phyloP scores from a whole-genome alignment of 805 yeast species.

The Nakazawaea ambrosiae region DNA sequence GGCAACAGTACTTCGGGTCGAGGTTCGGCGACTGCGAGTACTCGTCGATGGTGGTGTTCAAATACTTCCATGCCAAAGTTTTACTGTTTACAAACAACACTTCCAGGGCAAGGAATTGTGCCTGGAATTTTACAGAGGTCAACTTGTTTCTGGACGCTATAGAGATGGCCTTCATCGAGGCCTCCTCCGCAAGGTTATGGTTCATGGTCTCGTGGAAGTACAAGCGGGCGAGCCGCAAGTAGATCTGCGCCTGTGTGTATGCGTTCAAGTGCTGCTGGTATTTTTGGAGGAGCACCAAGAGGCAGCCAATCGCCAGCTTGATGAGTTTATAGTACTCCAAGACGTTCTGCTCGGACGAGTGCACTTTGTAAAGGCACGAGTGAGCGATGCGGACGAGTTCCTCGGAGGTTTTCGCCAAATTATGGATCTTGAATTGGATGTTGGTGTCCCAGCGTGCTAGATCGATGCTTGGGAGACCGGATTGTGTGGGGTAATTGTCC shows the following conservation, averaged over 20 bases:
- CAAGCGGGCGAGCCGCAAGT: constrained; percentile 29
- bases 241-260: constrained; percentile 24
- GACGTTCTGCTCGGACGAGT: constrained; percentile 16
- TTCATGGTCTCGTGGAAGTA: constrained; percentile 35
- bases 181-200: constrained; percentile 32
- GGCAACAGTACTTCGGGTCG: constrained; percentile 13
- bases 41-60: constrained; percentile 20
- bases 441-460: no score
- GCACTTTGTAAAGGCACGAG: no score
- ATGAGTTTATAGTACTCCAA: constrained; percentile 24
- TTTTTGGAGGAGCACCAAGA: constrained; percentile 24
- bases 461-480: no score
- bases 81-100: constrained; percentile 25
- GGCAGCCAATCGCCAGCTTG: constrained; percentile 29
- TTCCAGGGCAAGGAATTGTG: constrained; percentile 30
- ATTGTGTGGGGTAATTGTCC: no score
- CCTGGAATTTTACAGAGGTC: constrained; percentile 18
- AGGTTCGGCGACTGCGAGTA: constrained; percentile 7
- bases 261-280: constrained; percentile 26
- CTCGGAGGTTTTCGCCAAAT: no score
- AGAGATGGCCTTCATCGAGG: constrained; percentile 24
- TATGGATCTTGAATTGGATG: no score
- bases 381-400: no score
- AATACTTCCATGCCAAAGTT: constrained; percentile 23
- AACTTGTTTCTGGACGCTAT: constrained; percentile 24